Base-by-base conservation (phyloP, 495 filamentous ascomycete species). In the Penicillium bialowiezense region DNA sequence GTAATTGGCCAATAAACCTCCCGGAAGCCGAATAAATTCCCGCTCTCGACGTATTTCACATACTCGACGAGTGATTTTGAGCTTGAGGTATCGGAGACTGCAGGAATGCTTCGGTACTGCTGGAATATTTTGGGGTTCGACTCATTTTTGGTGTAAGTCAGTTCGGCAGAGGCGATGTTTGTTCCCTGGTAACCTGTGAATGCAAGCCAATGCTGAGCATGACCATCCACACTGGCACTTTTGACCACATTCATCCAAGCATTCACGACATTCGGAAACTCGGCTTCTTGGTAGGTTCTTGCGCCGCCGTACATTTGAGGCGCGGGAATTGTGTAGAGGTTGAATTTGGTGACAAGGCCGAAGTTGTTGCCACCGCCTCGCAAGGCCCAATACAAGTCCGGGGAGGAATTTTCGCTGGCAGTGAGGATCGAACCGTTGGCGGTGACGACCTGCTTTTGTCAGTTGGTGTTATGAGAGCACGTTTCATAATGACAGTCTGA, bases 311-410 rank as follows among this genome's bases (percentile, higher is more conserved):
- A 63, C 44, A 71, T 56, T 1, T 28, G 41, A 7, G 64, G 65
- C 28, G 69, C 62, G 7, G 55, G 55, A 44, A 71, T 67, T 1
- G 73, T 74, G 24, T 57, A 56, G 3, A 78, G 45, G 42, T 70
- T 67, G 45, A 75, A 74, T 14, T 64, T 65, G 18, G 76, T 78
- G 37, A 78, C 71, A 36, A 79, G 62, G n/a, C 71, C 76, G 42
- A 79, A 72, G 41, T 76, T 78, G 41, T 69, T 69, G 20, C 64
- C 64, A n/a, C 73, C 74, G 12, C 79, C 79, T 9, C 77, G 67
- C 57, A 82, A 67, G 21, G 76, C 78, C 63, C 67, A 75, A 55
- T 69, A 80, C 4, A 82, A 63, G 37, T 80, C 76, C 15, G 76
- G 28, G 38, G 69, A 48, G 1, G 58, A 53, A 1, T 51, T 63